phyloP scores from a whole-genome alignment of 2,329 filamentous ascomycete genomes.

The Curvularia eragrostidis region DNA sequence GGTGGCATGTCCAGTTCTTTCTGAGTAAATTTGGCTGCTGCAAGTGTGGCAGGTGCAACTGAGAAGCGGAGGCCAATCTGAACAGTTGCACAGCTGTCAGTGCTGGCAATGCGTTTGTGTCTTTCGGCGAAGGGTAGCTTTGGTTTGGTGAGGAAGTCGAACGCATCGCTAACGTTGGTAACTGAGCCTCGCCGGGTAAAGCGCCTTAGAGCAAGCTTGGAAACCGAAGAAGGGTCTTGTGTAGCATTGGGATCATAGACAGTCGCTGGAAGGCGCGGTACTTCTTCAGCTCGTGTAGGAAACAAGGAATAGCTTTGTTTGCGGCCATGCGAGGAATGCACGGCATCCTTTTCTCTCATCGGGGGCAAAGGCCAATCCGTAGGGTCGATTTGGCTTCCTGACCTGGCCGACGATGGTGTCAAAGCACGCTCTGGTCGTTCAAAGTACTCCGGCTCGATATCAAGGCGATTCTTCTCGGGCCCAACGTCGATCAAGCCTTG shows the following conservation, averaged over 20 bases:
- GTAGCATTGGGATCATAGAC: conserved; percentile 44
- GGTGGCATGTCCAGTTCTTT: conserved; percentile 28
- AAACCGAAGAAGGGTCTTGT: conserved; percentile 28
- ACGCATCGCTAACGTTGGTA: conserved; percentile 49
- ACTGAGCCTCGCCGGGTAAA: conserved; percentile 44
- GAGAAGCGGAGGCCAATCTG: conserved; percentile 75
- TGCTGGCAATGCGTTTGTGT: conserved; percentile 65
- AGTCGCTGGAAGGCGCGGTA: conserved; percentile 49
- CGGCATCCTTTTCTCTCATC: conserved; percentile 29
- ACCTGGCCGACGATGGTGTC: conserved; percentile 38
- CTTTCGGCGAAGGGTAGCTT: conserved; percentile 49
- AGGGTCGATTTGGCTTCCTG: conserved; percentile 39
- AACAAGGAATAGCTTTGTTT: conserved; percentile 50
- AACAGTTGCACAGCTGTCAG: conserved; percentile 70
- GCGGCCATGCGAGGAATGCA: conserved; percentile 29
- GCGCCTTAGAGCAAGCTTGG: conserved; percentile 43
- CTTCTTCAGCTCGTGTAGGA: conserved; percentile 49
- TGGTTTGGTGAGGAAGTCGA: conserved; percentile 46
- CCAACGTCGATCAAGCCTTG: conserved; percentile 48
- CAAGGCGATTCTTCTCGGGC: conserved; percentile 47
- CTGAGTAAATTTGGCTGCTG: conserved; percentile 38
- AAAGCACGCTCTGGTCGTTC: conserved; percentile 40
- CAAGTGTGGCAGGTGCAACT: conserved; percentile 48
- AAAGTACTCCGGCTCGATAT: conserved; percentile 46
- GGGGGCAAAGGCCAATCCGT: conserved; percentile 49